Evolutionary conservation across 2,329 filamentous ascomycete species (phyloP).

Genomic region (Aspergillus carbonarius): DNA sequence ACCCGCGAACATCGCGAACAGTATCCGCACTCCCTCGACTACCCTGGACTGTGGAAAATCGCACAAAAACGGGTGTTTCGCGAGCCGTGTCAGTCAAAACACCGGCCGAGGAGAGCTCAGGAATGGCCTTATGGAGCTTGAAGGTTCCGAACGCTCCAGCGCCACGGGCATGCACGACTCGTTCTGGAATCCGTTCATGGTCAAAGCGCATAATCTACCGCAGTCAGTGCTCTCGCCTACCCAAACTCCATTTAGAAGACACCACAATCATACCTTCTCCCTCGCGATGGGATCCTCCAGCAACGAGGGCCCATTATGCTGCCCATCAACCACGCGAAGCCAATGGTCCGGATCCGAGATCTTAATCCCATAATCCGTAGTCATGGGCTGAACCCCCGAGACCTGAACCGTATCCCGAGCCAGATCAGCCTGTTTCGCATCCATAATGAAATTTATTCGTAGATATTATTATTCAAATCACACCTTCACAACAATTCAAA

Average conservation of each 20-base stretch:
- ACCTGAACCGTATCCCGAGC: slow-evolving; percentile 59
- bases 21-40: slow-evolving; percentile 76
- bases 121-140: slow-evolving; percentile 62
- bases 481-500: not conserved
- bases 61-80: slow-evolving; percentile 64
- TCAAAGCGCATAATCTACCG: slow-evolving; percentile 65
- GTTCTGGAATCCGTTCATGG: slow-evolving; percentile 68
- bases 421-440: slow-evolving; percentile 61
- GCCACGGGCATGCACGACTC: slow-evolving; percentile 67
- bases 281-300: slow-evolving; percentile 71
- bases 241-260: not conserved
- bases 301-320: slow-evolving; percentile 65
- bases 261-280: slow-evolving; percentile 62
- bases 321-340: slow-evolving; percentile 63
- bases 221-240: not conserved
- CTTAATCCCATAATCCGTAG: slow-evolving; percentile 75
- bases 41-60: slow-evolving; percentile 77
- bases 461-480: not conserved
- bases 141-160: slow-evolving; percentile 66
- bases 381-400: slow-evolving; percentile 55
- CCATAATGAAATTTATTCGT: not conserved
- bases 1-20: slow-evolving; percentile 78
- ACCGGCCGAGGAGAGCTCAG: slow-evolving; percentile 62
- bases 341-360: slow-evolving; percentile 74
- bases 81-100: slow-evolving; percentile 68